These are phyloP conservation scores for Cinnamomum chago DNA, from an alignment of 164 flowering plant species.

Conservation along the genomic window DNA sequence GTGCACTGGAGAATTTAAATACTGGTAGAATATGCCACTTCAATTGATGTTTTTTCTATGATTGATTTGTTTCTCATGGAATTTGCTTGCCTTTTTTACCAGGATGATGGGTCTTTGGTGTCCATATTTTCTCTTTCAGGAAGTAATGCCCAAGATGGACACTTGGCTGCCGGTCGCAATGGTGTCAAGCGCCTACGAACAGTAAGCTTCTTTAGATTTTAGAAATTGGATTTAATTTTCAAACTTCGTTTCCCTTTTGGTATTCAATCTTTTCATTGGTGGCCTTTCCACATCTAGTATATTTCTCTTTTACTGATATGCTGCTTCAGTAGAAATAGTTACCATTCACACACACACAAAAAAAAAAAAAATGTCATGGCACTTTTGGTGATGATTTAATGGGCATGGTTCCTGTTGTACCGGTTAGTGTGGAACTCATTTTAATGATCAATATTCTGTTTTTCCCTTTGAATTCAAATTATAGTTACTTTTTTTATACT, in stretches of 20 bases:
- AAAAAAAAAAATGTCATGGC: neutral
- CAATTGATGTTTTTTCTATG: neutral
- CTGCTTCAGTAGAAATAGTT: conserved; percentile 1
- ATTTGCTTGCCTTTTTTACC: conserved; percentile 19
- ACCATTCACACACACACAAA: too few relatives aligned
- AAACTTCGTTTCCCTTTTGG: neutral
- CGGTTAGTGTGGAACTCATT: neutral
- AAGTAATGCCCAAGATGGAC: conserved; percentile 88
- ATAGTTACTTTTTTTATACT: neutral
- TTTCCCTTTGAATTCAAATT: neutral
- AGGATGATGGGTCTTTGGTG: conserved; percentile 94
- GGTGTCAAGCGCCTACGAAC: conserved; percentile 99
- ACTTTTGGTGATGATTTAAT: neutral
- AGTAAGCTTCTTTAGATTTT: conserved; percentile 36
- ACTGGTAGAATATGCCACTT: neutral
- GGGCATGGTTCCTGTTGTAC: neutral
- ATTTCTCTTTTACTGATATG: too few relatives aligned
- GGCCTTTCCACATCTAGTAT: too few relatives aligned
- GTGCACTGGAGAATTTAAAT: neutral
- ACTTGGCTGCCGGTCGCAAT: conserved; percentile 94
- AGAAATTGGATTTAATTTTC: neutral
- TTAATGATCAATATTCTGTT: neutral
- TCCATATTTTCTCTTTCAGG: conserved; percentile 90
- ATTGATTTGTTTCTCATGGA: neutral
- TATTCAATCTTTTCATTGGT: neutral